These are phyloP conservation scores for Acanthochlamys bracteata DNA, from an alignment of 106 monocot species.

Conservation along the genomic window DNA sequence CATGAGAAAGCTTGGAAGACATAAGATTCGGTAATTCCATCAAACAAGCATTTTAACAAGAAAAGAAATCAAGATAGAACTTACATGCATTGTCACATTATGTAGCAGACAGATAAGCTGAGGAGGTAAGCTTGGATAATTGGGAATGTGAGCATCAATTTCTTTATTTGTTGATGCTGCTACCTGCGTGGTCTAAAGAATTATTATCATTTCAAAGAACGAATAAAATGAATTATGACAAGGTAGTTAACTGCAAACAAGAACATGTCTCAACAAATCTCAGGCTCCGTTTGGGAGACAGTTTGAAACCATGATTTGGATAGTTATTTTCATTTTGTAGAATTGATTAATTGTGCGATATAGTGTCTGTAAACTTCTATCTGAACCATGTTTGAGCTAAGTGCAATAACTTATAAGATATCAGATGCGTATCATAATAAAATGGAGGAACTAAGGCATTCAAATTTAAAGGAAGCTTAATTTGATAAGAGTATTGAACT, in stretches of 20 bases:
- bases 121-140: slow-evolving; percentile 81
- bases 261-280: too few relatives aligned
- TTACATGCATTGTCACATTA: slow-evolving; percentile 90
- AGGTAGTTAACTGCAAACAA: too few relatives aligned
- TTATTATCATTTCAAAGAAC: neutral
- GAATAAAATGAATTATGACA: neutral
- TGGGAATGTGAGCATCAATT: slow-evolving; percentile 82
- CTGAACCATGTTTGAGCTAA: neutral
- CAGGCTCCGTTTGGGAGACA: too few relatives aligned
- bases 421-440: too few relatives aligned
- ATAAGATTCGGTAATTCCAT: neutral
- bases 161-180: slow-evolving; percentile 92
- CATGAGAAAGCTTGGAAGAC: slow-evolving; percentile 4
- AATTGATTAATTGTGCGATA: too few relatives aligned
- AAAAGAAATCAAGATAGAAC: slow-evolving; percentile 8
- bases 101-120: slow-evolving; percentile 90
- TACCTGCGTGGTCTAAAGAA: slow-evolving; percentile 35
- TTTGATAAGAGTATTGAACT: too few relatives aligned
- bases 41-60: neutral
- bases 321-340: too few relatives aligned
- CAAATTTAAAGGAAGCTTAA: too few relatives aligned
- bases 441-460: too few relatives aligned
- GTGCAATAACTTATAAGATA: too few relatives aligned
- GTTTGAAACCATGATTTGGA: too few relatives aligned
- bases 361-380: neutral